Percentiles rank a stretch among this genome's conserved stretches.
Conservation (phyloP, 139 green algal species). For the Asterochloris sp. region DNA sequence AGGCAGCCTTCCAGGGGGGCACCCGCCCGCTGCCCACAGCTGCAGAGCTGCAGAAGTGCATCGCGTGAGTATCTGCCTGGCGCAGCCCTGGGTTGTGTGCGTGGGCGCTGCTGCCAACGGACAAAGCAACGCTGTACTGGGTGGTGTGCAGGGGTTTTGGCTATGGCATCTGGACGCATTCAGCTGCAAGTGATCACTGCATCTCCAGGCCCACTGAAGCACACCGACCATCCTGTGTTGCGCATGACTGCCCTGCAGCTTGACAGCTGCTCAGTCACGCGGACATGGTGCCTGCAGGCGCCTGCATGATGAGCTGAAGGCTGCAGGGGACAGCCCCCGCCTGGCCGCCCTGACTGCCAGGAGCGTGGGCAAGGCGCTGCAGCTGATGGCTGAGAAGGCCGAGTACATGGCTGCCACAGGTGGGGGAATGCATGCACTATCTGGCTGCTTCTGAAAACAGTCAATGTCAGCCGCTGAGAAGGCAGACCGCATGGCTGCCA, state of each 20-base stretch:
- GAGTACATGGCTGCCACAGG: constrained; percentile 63
- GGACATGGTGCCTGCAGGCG: constrained; percentile 28
- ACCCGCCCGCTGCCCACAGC: constrained; percentile 51
- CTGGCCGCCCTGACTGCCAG: constrained; percentile 42
- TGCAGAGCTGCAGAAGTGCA: constrained; percentile 78
- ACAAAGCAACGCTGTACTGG: too few relatives aligned
- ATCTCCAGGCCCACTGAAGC: too few relatives aligned
- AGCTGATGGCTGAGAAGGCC: constrained; percentile 46
- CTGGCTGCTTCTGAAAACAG: too few relatives aligned
- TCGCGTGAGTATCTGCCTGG: constrained; percentile 38
- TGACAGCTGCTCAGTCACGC: not conserved
- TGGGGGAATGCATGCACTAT: not conserved
- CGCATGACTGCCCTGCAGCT: not conserved
- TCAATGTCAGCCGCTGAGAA: not conserved
- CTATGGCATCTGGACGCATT: too few relatives aligned
- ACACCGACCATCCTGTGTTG: not conserved
- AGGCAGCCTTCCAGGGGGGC: constrained; percentile 66
- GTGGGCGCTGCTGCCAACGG: too few relatives aligned
- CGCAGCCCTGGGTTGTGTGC: not conserved
- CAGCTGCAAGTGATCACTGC: too few relatives aligned
- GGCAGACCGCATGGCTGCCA: not conserved
- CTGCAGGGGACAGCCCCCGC: constrained; percentile 40
- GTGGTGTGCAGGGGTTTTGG: too few relatives aligned
- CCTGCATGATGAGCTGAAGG: constrained; percentile 84
- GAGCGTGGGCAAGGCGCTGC: constrained; percentile 48